Evolutionary conservation across 2,329 filamentous ascomycete genomes (phyloP).

Genomic region (Fonsecaea erecta): DNA sequence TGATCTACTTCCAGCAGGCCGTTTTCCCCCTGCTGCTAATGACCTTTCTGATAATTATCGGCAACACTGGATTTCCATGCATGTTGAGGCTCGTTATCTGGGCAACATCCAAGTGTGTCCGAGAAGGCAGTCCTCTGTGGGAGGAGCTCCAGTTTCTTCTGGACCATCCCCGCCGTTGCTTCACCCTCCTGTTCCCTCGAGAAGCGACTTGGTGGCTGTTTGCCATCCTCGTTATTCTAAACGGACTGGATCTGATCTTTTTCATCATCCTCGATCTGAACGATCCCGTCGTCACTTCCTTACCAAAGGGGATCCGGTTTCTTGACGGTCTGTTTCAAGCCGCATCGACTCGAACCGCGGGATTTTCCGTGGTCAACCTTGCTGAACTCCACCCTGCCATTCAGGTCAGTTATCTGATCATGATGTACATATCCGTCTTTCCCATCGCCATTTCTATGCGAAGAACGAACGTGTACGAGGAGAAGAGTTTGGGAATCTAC

Average conservation of each 20-base stretch:
- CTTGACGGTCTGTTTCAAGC: conserved; percentile 91
- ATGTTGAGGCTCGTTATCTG: conserved; percentile 83
- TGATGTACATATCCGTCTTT: conserved; percentile 70
- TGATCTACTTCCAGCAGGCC: conserved; percentile 62
- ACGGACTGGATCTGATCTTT: conserved; percentile 82
- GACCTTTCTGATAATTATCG: conserved; percentile 47
- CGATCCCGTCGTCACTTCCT: conserved; percentile 66
- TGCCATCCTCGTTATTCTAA: conserved; percentile 78
- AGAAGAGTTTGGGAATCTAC: conserved; percentile 65
- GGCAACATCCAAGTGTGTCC: conserved; percentile 70
- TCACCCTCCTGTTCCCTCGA: conserved; percentile 89
- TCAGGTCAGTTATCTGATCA: conserved; percentile 68
- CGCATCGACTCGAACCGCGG: conserved; percentile 84
- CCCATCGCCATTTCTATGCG: conserved; percentile 67
- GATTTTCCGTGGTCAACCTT: conserved; percentile 81
- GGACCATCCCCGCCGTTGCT: conserved; percentile 93
- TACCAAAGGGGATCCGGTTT: conserved; percentile 76
- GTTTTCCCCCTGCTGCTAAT: conserved; percentile 47
- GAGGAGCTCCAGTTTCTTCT: conserved; percentile 90
- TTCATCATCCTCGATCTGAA: conserved; percentile 92
- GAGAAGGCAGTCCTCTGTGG: conserved; percentile 72
- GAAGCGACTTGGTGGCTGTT: conserved; percentile 96
- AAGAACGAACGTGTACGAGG: conserved; percentile 66
- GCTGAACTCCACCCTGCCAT: conserved; percentile 82
- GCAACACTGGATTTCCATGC: conserved; percentile 58